Evolutionary conservation across 495 filamentous ascomycete species (phyloP).

Genomic region (Glarea lozoyensis): DNA sequence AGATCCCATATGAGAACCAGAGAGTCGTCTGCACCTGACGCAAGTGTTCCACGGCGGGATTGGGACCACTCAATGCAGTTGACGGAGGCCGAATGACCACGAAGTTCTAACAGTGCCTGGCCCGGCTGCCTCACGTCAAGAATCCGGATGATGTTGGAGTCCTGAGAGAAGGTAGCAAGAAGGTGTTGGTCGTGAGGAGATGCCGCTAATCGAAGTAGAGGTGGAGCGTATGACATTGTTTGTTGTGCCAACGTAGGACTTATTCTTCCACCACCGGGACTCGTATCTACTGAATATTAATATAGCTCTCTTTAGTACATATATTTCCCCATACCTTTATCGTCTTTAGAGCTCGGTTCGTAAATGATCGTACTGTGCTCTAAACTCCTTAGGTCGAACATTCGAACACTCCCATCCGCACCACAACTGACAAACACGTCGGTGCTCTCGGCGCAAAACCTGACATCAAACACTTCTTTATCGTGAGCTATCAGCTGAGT

Average conservation of each 20-base stretch:
- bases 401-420: conserved; percentile 93
- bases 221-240: conserved; percentile 71
- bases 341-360: conserved; percentile 84
- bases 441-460: conserved; percentile 91
- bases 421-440: conserved; percentile 98
- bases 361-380: conserved; percentile 99
- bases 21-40: conserved; percentile 86
- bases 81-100: conserved; percentile 77
- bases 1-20: conserved; percentile 92
- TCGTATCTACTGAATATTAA: conserved; percentile 16
- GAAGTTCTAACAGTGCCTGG: conserved; percentile 87
- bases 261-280: conserved; percentile 33
- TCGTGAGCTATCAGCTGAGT: conserved; percentile 98
- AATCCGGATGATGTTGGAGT: conserved; percentile 87
- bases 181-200: conserved; percentile 95
- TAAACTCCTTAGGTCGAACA: conserved; percentile 95
- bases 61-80: conserved; percentile 97
- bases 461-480: conserved; percentile 97
- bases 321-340: conserved; percentile 51
- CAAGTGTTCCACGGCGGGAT: conserved; percentile 73
- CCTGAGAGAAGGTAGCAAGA: conserved; percentile 90
- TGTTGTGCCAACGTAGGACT: conserved; percentile 61
- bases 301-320: background rate
- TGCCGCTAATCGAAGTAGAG: conserved; percentile 78
- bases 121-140: conserved; percentile 95